phyloP scores from a whole-genome alignment of 2,329 filamentous ascomycete species.

The Sporothrix humicola region DNA sequence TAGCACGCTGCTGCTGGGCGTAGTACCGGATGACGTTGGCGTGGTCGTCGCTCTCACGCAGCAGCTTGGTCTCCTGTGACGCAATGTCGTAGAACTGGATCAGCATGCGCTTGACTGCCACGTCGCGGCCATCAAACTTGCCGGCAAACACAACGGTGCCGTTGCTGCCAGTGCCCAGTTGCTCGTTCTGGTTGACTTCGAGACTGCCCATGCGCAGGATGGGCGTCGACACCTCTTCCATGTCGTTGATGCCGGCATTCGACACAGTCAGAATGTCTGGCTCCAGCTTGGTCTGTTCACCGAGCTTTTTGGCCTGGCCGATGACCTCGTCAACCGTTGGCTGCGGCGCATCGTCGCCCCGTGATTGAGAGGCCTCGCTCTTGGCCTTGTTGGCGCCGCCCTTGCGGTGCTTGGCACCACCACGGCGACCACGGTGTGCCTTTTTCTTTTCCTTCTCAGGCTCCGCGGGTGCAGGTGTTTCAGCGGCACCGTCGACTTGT shows the following conservation, averaged over 20 bases:
- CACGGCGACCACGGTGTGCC: conserved; percentile 72
- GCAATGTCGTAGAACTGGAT: conserved; percentile 96
- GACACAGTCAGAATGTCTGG: conserved; percentile 65
- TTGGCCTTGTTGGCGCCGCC: conserved; percentile 49
- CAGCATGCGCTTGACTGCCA: conserved; percentile 96
- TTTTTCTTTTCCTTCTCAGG: conserved; percentile 64
- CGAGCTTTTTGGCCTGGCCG: conserved; percentile 63
- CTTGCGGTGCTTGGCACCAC: conserved; percentile 71
- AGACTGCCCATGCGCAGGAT: conserved; percentile 68
- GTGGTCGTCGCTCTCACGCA: conserved; percentile 94
- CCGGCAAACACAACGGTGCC: conserved; percentile 96
- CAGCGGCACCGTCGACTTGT: not conserved
- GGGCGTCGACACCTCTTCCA: conserved; percentile 64
- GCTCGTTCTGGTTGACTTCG: conserved; percentile 66
- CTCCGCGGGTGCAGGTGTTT: conserved; percentile 27
- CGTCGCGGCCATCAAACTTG: conserved; percentile 89
- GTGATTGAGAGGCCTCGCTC: conserved; percentile 57
- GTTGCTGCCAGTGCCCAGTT: conserved; percentile 82
- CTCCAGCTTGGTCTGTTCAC: conserved; percentile 55
- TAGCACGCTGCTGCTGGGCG: conserved; percentile 83
- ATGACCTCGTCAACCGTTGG: conserved; percentile 67
- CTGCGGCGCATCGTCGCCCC: conserved; percentile 53
- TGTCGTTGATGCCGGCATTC: conserved; percentile 50
- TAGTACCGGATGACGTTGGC: conserved; percentile 97
- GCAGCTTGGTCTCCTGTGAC: conserved; percentile 86